Conservation (phyloP, 2,329 filamentous ascomycete genomes). For the Plectosphaerella cucumerina region DNA sequence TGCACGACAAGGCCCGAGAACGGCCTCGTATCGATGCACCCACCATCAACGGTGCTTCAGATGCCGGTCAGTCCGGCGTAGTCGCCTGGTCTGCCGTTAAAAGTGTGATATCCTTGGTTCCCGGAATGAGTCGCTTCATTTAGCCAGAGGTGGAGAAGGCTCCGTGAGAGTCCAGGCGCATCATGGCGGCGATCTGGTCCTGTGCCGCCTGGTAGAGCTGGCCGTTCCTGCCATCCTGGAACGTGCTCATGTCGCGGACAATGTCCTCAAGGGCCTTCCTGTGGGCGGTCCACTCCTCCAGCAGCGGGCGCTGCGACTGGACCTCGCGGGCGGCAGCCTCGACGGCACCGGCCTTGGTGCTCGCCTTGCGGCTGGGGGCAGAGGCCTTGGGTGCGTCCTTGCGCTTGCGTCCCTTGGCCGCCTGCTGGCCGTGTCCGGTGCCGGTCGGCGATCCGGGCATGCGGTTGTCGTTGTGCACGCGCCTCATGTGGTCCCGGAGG, state of each 20-base stretch:
- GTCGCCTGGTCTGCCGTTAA: neutral
- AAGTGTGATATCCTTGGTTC: conserved; percentile 6
- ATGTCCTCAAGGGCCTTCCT: conserved; percentile 60
- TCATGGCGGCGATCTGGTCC: conserved; percentile 46
- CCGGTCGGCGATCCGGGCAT: conserved; percentile 35
- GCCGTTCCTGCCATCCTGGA: conserved; percentile 48
- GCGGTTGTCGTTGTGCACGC: conserved; percentile 70
- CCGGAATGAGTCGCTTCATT: conserved; percentile 5
- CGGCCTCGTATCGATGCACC: too few species aligned
- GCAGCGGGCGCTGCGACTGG: conserved; percentile 34
- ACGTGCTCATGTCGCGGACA: conserved; percentile 43
- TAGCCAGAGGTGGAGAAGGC: neutral
- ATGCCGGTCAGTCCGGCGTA: conserved; percentile 1
- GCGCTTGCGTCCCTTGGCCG: conserved; percentile 51
- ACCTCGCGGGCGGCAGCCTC: conserved; percentile 26
- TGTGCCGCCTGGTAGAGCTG: conserved; percentile 49
- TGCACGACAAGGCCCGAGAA: too few species aligned
- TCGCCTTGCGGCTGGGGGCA: conserved; percentile 44
- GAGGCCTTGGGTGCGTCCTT: conserved; percentile 45
- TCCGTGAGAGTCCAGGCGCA: conserved; percentile 32
- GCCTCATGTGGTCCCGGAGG: conserved; percentile 93
- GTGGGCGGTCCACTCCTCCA: conserved; percentile 57
- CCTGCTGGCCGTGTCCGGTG: conserved; percentile 21
- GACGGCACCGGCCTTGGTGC: conserved; percentile 34
- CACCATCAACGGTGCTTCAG: too few species aligned